phyloP scores from a whole-genome alignment of 495 filamentous ascomycete species.

The Amorphotheca resinae region DNA sequence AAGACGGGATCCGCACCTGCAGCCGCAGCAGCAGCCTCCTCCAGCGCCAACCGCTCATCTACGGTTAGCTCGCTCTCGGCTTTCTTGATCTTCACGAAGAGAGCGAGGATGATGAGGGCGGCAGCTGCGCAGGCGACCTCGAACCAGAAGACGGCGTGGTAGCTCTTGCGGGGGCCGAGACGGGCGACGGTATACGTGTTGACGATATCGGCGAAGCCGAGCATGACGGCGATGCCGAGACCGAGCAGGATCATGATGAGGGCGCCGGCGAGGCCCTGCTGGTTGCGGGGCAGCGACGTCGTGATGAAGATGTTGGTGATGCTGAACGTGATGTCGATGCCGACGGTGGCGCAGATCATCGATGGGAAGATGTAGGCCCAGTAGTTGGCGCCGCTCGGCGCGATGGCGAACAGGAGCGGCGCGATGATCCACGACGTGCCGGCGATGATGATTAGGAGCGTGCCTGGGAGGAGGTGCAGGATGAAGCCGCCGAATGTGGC shows the following conservation, averaged over 20 bases:
- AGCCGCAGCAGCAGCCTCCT: too few relatives aligned
- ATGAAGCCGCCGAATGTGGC: constrained; percentile 61
- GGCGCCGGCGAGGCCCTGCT: constrained; percentile 68
- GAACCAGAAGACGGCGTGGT: constrained; percentile 58
- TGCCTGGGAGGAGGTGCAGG: constrained; percentile 63
- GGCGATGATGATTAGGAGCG: constrained; percentile 55
- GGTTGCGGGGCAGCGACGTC: constrained; percentile 51
- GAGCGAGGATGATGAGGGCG: constrained; percentile 42
- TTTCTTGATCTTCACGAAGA: constrained; percentile 52
- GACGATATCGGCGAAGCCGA: constrained; percentile 60
- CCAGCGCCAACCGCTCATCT: constrained; percentile 44
- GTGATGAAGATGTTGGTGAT: constrained; percentile 79
- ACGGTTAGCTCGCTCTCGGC: constrained; percentile 57
- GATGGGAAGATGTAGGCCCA: constrained; percentile 65
- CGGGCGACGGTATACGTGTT: constrained; percentile 37
- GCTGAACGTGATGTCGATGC: constrained; percentile 76
- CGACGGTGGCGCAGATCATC: constrained; percentile 72
- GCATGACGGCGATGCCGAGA: constrained; percentile 72
- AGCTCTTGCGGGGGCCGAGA: constrained; percentile 35
- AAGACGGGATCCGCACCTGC: too few relatives aligned
- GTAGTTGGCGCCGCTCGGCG: constrained; percentile 47
- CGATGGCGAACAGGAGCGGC: constrained; percentile 58
- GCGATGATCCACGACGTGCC: constrained; percentile 51
- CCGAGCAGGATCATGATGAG: constrained; percentile 43
- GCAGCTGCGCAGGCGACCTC: constrained; percentile 42